Evolutionary conservation across 106 monocot genomes (phyloP).

Genomic region (Acanthochlamys bracteata): DNA sequence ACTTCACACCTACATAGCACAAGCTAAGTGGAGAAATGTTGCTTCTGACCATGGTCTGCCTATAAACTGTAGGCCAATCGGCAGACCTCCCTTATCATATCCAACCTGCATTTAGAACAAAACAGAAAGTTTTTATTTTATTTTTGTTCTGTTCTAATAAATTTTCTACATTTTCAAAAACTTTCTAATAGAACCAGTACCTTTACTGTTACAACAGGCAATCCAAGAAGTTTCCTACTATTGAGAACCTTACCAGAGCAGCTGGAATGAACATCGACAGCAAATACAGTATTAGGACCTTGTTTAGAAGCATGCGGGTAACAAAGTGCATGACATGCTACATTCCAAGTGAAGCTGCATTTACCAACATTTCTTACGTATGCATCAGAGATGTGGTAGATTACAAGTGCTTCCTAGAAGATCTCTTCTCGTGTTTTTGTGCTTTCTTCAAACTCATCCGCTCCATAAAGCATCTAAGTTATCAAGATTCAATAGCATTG

Average conservation of each 20-base stretch:
- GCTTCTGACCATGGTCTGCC: constrained; percentile 92
- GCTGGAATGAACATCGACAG: constrained; percentile 49
- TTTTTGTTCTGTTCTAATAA: no score
- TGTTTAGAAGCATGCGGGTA: constrained; percentile 20
- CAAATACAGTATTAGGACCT: no score
- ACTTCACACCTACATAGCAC: constrained; percentile 67
- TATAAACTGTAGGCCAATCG: constrained; percentile 93
- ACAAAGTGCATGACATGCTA: constrained; percentile 41
- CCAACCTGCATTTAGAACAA: constrained; percentile 37
- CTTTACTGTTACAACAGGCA: constrained; percentile 73
- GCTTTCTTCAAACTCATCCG: constrained; percentile 35
- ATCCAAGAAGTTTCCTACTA: constrained; percentile 92
- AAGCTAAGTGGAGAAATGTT: constrained; percentile 83
- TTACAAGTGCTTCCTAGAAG: constrained; percentile 45
- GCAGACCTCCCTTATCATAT: constrained; percentile 62
- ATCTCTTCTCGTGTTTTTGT: constrained; percentile 17
- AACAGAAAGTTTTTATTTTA: neutral
- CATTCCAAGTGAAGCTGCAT: constrained; percentile 58
- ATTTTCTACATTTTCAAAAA: no score
- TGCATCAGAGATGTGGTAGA: constrained; percentile 48
- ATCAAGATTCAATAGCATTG: no score
- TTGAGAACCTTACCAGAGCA: constrained; percentile 82
- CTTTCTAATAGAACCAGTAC: constrained; percentile 17
- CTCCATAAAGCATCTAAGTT: constrained; percentile 44
- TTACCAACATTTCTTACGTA: constrained; percentile 9